These are phyloP conservation scores for Ustilago crameri DNA, from an alignment of 1,284 basidiomycete species.

Conservation along the genomic window DNA sequence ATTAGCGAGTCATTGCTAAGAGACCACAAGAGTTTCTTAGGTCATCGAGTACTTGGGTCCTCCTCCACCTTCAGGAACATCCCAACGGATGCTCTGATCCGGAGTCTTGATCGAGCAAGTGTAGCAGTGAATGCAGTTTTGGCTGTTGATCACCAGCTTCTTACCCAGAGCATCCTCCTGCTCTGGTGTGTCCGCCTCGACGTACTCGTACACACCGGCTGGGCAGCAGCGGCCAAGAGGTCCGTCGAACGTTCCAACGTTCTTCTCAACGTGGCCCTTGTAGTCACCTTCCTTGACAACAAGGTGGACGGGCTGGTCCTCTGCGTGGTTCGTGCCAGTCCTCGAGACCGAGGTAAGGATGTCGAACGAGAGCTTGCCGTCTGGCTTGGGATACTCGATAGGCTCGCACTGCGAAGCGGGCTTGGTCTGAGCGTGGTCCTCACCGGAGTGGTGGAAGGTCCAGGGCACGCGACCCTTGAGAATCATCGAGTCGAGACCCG, in stretches of 20 bases:
- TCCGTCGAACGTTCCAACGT: slow-evolving; percentile 80
- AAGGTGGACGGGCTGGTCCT: slow-evolving; percentile 93
- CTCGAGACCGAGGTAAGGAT: slow-evolving; percentile 88
- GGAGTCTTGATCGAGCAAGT: slow-evolving; percentile 67
- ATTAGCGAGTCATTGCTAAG: not conserved
- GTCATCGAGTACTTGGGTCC: slow-evolving; percentile 66
- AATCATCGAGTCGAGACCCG: slow-evolving; percentile 87
- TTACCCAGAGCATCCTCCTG: slow-evolving; percentile 76
- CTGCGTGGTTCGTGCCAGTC: slow-evolving; percentile 95
- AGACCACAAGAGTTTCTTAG: slow-evolving; percentile 7
- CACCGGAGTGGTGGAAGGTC: slow-evolving; percentile 81
- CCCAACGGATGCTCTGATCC: slow-evolving; percentile 65
- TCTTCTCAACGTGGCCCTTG: slow-evolving; percentile 76
- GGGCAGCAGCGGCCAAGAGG: slow-evolving; percentile 90
- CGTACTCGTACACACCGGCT: slow-evolving; percentile 97
- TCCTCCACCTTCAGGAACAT: slow-evolving; percentile 66
- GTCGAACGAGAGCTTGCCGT: slow-evolving; percentile 92
- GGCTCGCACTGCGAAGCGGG: slow-evolving; percentile 74
- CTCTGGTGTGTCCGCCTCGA: slow-evolving; percentile 74
- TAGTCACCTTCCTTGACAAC: slow-evolving; percentile 72
- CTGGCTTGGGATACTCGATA: slow-evolving; percentile 89
- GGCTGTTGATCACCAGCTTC: slow-evolving; percentile 95
- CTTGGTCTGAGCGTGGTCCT: slow-evolving; percentile 74
- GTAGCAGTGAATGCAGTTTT: slow-evolving; percentile 71
- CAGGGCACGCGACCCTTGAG: slow-evolving; percentile 88